Conservation (phyloP, 2,329 filamentous ascomycete genomes). For the Monosporascus sp. region DNA sequence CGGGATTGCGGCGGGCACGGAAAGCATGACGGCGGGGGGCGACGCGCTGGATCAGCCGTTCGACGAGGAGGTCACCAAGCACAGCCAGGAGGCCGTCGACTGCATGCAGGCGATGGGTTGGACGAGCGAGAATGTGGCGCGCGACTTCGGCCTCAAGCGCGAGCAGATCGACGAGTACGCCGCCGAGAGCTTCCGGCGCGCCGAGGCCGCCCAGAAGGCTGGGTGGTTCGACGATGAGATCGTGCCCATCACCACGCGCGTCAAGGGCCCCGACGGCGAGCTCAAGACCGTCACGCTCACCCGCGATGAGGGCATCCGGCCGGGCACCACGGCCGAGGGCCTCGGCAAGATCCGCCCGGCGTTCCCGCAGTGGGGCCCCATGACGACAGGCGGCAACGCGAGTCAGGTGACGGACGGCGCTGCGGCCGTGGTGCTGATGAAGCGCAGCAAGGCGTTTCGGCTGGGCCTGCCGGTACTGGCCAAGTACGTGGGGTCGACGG, state of each 20-base stretch:
- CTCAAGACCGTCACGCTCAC: constrained; percentile 72
- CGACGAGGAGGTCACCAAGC: constrained; percentile 64
- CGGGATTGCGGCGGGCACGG: constrained; percentile 82
- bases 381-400: constrained; percentile 87
- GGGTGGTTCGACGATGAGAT: constrained; percentile 95
- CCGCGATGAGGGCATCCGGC: constrained; percentile 84
- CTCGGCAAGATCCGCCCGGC: constrained; percentile 82
- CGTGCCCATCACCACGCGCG: constrained; percentile 71
- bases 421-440: constrained; percentile 87
- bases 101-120: constrained; percentile 97
- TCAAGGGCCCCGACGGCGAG: constrained; percentile 81
- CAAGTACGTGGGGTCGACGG: constrained; percentile 89
- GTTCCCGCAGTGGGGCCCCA: constrained; percentile 83
- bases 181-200: constrained; percentile 79
- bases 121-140: constrained; percentile 92
- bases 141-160: constrained; percentile 79
- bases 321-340: constrained; percentile 79
- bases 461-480: constrained; percentile 87
- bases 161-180: constrained; percentile 81
- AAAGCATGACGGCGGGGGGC: constrained; percentile 75
- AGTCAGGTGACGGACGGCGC: constrained; percentile 93
- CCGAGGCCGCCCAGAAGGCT: constrained; percentile 83
- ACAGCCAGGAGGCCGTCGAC: constrained; percentile 72
- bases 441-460: constrained; percentile 80
- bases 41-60: constrained; percentile 69